These are phyloP conservation scores for Cryphonectria carpinicola DNA, from an alignment of 2,329 filamentous ascomycete species.

Conservation along the genomic window DNA sequence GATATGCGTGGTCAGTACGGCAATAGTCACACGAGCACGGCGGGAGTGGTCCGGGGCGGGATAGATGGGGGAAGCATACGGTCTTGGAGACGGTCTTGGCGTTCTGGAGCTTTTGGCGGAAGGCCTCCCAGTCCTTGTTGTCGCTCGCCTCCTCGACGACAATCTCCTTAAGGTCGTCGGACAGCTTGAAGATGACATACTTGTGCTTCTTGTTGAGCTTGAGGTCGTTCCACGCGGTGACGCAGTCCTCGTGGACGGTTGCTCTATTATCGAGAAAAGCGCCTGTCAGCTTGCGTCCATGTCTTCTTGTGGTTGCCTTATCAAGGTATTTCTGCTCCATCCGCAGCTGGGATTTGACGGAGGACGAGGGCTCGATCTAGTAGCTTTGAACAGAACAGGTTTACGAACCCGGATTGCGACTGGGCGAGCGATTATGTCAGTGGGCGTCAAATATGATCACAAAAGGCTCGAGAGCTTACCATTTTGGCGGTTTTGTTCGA, in stretches of 20 bases:
- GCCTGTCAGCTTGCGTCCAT: conserved; percentile 15
- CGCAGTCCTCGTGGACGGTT: conserved; percentile 73
- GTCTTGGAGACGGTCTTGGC: conserved; percentile 73
- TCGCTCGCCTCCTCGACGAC: conserved; percentile 75
- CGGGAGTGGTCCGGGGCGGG: conserved; percentile 17
- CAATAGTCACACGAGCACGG: conserved; percentile 11
- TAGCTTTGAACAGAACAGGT: conserved; percentile 31
- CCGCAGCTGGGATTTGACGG: not conserved
- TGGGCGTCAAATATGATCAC: not conserved
- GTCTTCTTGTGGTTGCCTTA: conserved; percentile 20
- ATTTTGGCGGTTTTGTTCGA: conserved; percentile 22
- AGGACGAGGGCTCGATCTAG: conserved; percentile 13
- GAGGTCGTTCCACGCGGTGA: conserved; percentile 74
- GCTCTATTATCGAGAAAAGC: conserved; percentile 55
- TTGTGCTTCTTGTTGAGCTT: conserved; percentile 83
- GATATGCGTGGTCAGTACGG: conserved; percentile 10
- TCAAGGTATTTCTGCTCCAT: conserved; percentile 2
- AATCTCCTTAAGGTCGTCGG: conserved; percentile 81
- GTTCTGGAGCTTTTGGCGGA: conserved; percentile 76
- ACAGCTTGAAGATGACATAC: conserved; percentile 88
- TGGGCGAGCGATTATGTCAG: conserved; percentile 36
- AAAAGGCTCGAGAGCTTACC: conserved; percentile 16
- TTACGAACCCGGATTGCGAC: conserved; percentile 72
- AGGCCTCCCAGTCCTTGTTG: conserved; percentile 69
- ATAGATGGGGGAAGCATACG: conserved; percentile 48